Evolutionary conservation across 805 yeast species (phyloP), one percentile per base, ranked within the genome.

Genomic region (Blastobotrys peoriensis): DNA sequence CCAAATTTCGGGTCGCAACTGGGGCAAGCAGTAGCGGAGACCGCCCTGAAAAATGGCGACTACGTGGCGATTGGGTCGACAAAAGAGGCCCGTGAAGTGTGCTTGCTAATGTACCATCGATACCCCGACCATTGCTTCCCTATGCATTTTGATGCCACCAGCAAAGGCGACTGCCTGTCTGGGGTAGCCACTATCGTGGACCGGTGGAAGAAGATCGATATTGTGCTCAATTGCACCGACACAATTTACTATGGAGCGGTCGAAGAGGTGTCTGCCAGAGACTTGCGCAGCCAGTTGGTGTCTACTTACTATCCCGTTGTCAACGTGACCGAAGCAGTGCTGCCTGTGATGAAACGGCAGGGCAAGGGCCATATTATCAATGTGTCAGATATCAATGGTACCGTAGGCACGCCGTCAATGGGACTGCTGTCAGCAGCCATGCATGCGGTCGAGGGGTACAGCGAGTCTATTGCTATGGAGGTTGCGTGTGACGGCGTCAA

Each of bases 371-470:
- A 62, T 40, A 52, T 62, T 16, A 44, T 62, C 20, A 50, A 53
- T 28, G 46, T 62, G 20, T 55, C 62, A 18, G 58, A 54, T 37
- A 28, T 51, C 27, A 44, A 39, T 27, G 66, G 61, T 1, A 47
- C 47, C 10, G 41, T 57, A 36, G 63, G 60, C 19, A 59, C 59
- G 20, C 65, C 65, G 2, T 27, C 49, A 2, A 38, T 62, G 30
- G 58, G 62, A 3, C 46, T 58, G 13, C 33, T 51, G 27, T 46
- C 60, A 4, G 45, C 61, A 9, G 63, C 64, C 10, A 46, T 49
- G 18, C 59, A 58, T 28, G 64, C 63, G 3, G 43, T 62, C 16
- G 66, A 62, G 45, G 65, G 65, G n/a, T 61, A 57, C 42, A 40
- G 49, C 6, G 66, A 62, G 43, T 54, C 60, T 10, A 49, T 62